Conservation (phyloP, 1,284 basidiomycete species). For the Ustilago vetiveriae region DNA sequence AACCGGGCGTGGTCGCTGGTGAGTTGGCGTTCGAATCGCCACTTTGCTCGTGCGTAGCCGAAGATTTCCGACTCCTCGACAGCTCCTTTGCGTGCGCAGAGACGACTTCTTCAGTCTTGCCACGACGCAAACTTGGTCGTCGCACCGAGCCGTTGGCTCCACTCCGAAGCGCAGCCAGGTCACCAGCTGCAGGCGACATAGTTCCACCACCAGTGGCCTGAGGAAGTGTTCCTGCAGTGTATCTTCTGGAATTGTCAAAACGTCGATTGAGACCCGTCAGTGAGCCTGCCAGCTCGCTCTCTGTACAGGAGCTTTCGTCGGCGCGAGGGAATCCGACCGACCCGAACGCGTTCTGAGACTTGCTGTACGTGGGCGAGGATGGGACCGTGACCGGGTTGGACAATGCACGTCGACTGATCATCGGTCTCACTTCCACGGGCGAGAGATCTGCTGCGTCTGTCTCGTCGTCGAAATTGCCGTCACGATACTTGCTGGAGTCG, state of each 20-base stretch:
- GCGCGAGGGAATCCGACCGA: constrained; percentile 26
- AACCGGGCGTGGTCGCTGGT: constrained; percentile 3
- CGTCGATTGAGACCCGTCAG: constrained; percentile 37
- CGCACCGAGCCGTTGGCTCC: constrained; percentile 19
- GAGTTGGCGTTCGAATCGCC: constrained; percentile 17
- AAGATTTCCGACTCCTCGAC: constrained; percentile 16
- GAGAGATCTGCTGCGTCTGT: constrained; percentile 47
- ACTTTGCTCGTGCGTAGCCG: constrained; percentile 14
- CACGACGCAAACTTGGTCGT: constrained; percentile 75
- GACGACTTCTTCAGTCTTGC: constrained; percentile 69
- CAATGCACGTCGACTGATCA: constrained; percentile 33
- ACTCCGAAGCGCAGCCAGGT: not conserved
- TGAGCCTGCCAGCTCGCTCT: constrained; percentile 42
- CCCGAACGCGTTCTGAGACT: constrained; percentile 18
- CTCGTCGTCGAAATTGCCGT: constrained; percentile 40
- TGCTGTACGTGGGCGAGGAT: constrained; percentile 36
- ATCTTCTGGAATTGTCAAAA: constrained; percentile 44
- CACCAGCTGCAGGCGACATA: not conserved
- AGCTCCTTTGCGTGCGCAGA: constrained; percentile 52
- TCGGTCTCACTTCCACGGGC: constrained; percentile 34
- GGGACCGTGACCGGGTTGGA: constrained; percentile 39
- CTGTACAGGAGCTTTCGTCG: constrained; percentile 60
- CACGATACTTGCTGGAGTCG: constrained; percentile 21
- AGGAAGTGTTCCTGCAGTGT: constrained; percentile 10
- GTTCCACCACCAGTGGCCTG: constrained; percentile 3